Percentiles rank a stretch among this genome's conserved stretches.
phyloP scores from a whole-genome alignment of 495 filamentous ascomycete species.

The Penicillium goetzii region DNA sequence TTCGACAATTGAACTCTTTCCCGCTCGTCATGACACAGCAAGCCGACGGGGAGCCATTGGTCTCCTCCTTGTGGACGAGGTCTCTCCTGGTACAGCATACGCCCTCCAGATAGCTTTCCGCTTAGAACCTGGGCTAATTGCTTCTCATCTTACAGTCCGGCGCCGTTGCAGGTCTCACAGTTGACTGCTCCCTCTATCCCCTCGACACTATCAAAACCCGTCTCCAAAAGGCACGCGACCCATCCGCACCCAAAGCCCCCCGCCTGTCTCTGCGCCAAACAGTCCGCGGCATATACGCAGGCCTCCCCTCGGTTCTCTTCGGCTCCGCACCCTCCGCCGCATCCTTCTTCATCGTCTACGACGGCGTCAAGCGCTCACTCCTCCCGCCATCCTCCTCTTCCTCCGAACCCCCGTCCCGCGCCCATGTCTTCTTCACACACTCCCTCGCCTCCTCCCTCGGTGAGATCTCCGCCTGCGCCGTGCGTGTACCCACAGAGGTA shows the following conservation, averaged over 20 bases:
- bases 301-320: conserved; percentile 65
- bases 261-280: conserved; percentile 48
- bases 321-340: conserved; percentile 94
- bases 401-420: conserved; percentile 34
- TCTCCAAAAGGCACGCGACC: conserved; percentile 80
- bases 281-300: conserved; percentile 75
- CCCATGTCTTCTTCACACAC: conserved; percentile 59
- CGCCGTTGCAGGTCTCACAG: conserved; percentile 81
- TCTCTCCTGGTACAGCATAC: conserved; percentile 45
- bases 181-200: conserved; percentile 88
- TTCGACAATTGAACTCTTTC: neutral
- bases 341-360: conserved; percentile 98
- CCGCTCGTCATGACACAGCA: conserved; percentile 36
- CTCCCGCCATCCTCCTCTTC: conserved; percentile 36
- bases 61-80: conserved; percentile 50
- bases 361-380: conserved; percentile 68
- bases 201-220: conserved; percentile 93
- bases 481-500: conserved; percentile 94
- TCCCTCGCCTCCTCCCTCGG: conserved; percentile 88
- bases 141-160: conserved; percentile 57
- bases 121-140: conserved; percentile 4
- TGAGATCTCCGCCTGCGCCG: conserved; percentile 89
- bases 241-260: conserved; percentile 62
- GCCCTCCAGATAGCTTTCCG: neutral
- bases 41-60: conserved; percentile 41